phyloP scores from a whole-genome alignment of 768 basidiomycete species.

The Tricholoma terreum region DNA sequence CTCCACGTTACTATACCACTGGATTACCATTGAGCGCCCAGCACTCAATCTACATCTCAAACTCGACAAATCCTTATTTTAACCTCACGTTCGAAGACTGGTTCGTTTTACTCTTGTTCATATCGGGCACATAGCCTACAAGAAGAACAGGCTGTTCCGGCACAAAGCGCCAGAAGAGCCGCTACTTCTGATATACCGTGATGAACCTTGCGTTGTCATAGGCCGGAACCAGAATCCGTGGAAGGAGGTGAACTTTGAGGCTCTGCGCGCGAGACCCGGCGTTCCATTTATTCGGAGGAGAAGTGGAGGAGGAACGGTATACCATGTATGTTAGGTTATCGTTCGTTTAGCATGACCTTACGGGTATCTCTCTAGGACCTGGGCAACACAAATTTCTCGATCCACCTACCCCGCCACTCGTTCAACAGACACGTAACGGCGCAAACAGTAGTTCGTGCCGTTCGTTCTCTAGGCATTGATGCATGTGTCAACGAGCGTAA shows the following conservation, averaged over 20 bases:
- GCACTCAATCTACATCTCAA: slow-evolving; percentile 68
- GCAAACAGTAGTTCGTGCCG: slow-evolving; percentile 70
- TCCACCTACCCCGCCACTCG: slow-evolving; percentile 76
- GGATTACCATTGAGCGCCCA: slow-evolving; percentile 24
- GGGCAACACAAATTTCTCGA: slow-evolving; percentile 96
- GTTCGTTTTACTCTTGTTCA: slow-evolving; percentile 33
- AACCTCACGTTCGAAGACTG: slow-evolving; percentile 92
- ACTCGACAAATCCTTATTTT: slow-evolving; percentile 80
- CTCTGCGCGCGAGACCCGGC: slow-evolving; percentile 42
- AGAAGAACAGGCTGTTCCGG: slow-evolving; percentile 52
- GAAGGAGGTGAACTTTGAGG: slow-evolving; percentile 86
- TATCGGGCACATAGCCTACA: not conserved
- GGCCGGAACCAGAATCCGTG: slow-evolving; percentile 98
- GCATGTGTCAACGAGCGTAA: slow-evolving; percentile 87
- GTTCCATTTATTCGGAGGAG: slow-evolving; percentile 81
- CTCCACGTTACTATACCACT: slow-evolving; percentile 11
- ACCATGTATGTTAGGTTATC: slow-evolving; percentile 63
- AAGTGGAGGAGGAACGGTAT: slow-evolving; percentile 95
- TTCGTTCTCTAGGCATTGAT: slow-evolving; percentile 70
- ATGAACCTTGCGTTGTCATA: slow-evolving; percentile 86
- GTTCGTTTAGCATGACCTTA: not conserved
- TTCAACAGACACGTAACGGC: slow-evolving; percentile 83
- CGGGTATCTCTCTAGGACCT: slow-evolving; percentile 62
- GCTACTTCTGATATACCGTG: slow-evolving; percentile 83
- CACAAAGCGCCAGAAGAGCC: slow-evolving; percentile 64